phyloP scores from a whole-genome alignment of 495 filamentous ascomycete species.

The Polyplosphaeria fusca region DNA sequence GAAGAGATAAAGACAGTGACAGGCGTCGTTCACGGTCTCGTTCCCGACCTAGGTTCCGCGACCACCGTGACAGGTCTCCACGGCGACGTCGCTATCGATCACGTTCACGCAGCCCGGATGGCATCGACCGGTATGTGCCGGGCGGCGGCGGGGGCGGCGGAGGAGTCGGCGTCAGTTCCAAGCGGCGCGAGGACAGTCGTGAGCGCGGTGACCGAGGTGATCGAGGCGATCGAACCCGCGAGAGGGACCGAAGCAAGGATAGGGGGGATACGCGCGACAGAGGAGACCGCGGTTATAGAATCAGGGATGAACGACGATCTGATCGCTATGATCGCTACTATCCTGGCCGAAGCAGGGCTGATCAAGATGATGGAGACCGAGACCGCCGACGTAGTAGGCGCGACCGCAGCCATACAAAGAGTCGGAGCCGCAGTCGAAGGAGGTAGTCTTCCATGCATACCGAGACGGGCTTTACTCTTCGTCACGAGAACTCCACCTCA shows the following conservation, averaged over 20 bases:
- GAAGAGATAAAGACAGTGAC: constrained; percentile 8
- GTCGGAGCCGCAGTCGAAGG: constrained; percentile 5
- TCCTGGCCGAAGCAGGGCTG: constrained; percentile 15
- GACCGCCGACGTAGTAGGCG: neutral
- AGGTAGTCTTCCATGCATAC: neutral
- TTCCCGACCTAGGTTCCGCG: neutral
- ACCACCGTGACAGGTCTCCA: neutral
- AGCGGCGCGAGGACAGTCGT: constrained; percentile 3
- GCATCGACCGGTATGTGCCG: constrained; percentile 25
- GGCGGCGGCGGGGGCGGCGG: neutral
- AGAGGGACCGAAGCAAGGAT: neutral
- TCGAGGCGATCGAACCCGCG: neutral
- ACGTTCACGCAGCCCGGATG: constrained; percentile 15
- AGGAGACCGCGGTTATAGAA: neutral
- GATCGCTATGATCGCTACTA: constrained; percentile 10
- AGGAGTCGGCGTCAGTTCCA: neutral
- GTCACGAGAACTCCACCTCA: too few species aligned
- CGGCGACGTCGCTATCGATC: constrained; percentile 3
- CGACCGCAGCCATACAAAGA: constrained; percentile 11
- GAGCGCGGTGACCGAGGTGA: neutral
- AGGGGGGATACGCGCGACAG: neutral
- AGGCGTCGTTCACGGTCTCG: constrained; percentile 3
- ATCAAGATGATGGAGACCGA: constrained; percentile 22
- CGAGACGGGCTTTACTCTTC: too few species aligned
- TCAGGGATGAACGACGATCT: neutral